A percentile compares a stretch with the other conserved stretches of the same genome.
These are phyloP conservation scores for Cerrena zonata DNA, from an alignment of 1,284 basidiomycete species.

Conservation along the genomic window DNA sequence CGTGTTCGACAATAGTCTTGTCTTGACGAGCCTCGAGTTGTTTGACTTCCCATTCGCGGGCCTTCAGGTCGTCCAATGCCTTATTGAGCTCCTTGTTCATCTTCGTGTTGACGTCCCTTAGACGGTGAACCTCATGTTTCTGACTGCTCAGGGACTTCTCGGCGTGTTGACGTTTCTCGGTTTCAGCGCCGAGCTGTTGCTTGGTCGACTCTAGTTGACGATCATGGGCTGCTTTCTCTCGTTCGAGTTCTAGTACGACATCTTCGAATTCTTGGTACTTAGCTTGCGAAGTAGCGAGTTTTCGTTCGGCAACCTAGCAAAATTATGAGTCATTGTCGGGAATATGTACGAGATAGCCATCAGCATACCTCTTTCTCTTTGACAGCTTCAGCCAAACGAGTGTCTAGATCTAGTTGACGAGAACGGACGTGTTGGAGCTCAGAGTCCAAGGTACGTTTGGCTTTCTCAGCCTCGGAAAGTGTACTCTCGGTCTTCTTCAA, in stretches of 20 bases:
- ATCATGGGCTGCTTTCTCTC: slow-evolving; percentile 71
- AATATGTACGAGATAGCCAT: slow-evolving; percentile 1
- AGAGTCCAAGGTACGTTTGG: slow-evolving; percentile 64
- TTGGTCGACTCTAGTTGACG: slow-evolving; percentile 66
- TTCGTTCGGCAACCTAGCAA: slow-evolving; percentile 66
- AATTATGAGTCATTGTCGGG: slow-evolving; percentile 4
- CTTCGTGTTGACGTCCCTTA: slow-evolving; percentile 69
- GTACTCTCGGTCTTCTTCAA: slow-evolving; percentile 48
- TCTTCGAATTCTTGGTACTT: slow-evolving; percentile 87
- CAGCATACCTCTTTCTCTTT: slow-evolving; percentile 67
- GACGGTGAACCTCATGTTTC: slow-evolving; percentile 61
- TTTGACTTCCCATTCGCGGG: slow-evolving; percentile 80
- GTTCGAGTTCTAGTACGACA: slow-evolving; percentile 74
- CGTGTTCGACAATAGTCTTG: slow-evolving; percentile 98
- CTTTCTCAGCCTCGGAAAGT: slow-evolving; percentile 64
- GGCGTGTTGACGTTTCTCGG: slow-evolving; percentile 64
- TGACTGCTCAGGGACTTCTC: slow-evolving; percentile 64
- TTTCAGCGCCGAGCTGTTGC: slow-evolving; percentile 67
- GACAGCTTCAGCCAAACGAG: slow-evolving; percentile 54
- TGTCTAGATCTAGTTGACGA: slow-evolving; percentile 70
- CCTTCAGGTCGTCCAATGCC: slow-evolving; percentile 73
- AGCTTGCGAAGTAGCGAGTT: slow-evolving; percentile 64
- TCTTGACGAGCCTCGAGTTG: slow-evolving; percentile 85
- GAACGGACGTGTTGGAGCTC: slow-evolving; percentile 70
- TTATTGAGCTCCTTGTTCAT: slow-evolving; percentile 79